phyloP scores from a whole-genome alignment of 371 early-diverging fungal species.

The Quaeritorhiza haematococci region DNA sequence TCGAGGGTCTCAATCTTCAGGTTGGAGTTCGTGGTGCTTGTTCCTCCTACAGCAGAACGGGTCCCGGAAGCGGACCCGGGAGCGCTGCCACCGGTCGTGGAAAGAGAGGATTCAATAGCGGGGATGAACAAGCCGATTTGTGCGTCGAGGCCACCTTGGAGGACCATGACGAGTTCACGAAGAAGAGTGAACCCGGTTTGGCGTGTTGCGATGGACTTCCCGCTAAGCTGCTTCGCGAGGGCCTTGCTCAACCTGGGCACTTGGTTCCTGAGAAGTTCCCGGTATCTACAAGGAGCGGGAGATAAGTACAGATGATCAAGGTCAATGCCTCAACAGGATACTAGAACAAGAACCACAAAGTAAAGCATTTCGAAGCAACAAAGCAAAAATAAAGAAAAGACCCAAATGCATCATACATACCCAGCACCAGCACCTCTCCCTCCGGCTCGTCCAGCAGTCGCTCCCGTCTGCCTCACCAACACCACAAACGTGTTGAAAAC shows the following conservation, averaged over 20 bases:
- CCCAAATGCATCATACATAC: too few species aligned
- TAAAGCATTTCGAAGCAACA: conserved; percentile 1
- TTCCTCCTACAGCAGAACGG: too few species aligned
- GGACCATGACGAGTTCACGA: conserved; percentile 62
- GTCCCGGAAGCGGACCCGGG: conserved; percentile 17
- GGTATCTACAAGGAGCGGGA: conserved; percentile 13
- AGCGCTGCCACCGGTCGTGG: conserved; percentile 13
- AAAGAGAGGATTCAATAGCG: conserved; percentile 62
- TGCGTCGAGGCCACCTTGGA: conserved; percentile 67
- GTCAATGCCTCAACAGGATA: conserved; percentile 7
- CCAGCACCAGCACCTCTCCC: not conserved
- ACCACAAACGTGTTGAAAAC: conserved; percentile 71
- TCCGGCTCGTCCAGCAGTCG: conserved; percentile 29
- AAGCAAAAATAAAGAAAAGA: not conserved
- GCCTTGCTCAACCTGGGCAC: conserved; percentile 63
- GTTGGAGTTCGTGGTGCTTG: conserved; percentile 64
- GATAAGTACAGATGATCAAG: too few species aligned
- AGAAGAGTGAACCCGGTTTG: conserved; percentile 71
- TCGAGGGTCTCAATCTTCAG: conserved; percentile 76
- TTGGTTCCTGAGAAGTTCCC: conserved; percentile 35
- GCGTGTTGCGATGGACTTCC: conserved; percentile 71
- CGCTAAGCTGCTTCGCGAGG: conserved; percentile 62
- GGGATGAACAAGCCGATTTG: conserved; percentile 64
- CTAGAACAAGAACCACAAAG: not conserved
- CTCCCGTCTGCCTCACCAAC: conserved; percentile 66